Evolutionary conservation across 2,329 filamentous ascomycete species (phyloP).

Genomic region (Tolypocladium inflatum): DNA sequence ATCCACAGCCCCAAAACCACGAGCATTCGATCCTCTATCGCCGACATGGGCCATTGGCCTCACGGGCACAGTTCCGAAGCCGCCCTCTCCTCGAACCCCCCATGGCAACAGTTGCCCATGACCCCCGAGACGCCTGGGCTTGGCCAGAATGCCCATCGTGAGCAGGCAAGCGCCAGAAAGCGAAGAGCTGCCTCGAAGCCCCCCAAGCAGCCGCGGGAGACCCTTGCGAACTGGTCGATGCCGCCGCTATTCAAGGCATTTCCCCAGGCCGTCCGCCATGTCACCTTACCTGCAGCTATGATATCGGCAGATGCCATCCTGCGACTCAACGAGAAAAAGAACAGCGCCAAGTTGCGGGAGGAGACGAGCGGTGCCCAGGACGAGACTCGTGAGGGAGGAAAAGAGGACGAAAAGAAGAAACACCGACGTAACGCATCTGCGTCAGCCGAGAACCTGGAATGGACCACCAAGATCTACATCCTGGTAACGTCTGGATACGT

Average conservation of each 20-base stretch:
- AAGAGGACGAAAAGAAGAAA: conserved; percentile 31
- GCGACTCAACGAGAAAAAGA: conserved; percentile 45
- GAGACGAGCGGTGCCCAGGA: conserved; percentile 1
- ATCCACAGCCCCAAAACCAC: conserved; percentile 21
- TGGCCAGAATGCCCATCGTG: conserved; percentile 5
- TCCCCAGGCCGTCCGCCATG: conserved; percentile 71
- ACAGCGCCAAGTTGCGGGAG: conserved; percentile 9
- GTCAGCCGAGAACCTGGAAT: conserved; percentile 43
- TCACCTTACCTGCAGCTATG: conserved; percentile 56
- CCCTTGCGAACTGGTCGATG: conserved; percentile 47
- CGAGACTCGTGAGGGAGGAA: conserved; percentile 7
- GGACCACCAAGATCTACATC: conserved; percentile 64
- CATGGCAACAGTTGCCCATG: conserved; percentile 26
- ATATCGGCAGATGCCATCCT: conserved; percentile 61
- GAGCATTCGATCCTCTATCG: conserved; percentile 35
- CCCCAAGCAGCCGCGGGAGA: conserved; percentile 15
- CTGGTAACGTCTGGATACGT: conserved; percentile 63
- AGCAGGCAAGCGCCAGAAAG: conserved; percentile 5
- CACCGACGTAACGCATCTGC: conserved; percentile 33
- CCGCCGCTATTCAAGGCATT: conserved; percentile 82
- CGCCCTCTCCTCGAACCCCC: conserved; percentile 14
- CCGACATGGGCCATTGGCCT: conserved; percentile 34
- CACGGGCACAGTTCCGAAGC: conserved; percentile 16
- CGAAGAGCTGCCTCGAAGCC: conserved; percentile 6
- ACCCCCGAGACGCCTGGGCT: conserved; percentile 3